A percentile compares a stretch with the other conserved stretches of the same genome.
Evolutionary conservation across 2,329 filamentous ascomycete genomes (phyloP).

Genomic region (Bipolaris oryzae): DNA sequence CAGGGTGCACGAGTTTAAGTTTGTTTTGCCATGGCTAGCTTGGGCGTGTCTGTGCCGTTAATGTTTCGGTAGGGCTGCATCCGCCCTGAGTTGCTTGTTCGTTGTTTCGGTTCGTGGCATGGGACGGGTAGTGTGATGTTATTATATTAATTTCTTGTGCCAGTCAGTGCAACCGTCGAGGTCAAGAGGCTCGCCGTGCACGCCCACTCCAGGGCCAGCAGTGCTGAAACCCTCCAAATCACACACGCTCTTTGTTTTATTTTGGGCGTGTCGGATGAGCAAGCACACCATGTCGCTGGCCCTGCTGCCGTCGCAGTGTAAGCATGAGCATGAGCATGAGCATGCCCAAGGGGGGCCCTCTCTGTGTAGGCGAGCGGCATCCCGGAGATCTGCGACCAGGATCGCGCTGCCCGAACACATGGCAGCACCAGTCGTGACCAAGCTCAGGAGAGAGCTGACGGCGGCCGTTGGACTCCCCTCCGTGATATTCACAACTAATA

Average conservation of each 20-base stretch:
- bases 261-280: no score
- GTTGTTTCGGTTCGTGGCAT: constrained; percentile 2
- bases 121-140: neutral
- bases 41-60: neutral
- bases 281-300: neutral
- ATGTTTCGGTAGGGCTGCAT: neutral
- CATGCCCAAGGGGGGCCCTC: neutral
- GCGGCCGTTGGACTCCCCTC: constrained; percentile 3
- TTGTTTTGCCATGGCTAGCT: neutral
- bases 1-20: neutral
- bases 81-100: neutral
- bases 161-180: constrained; percentile 14
- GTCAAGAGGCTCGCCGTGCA: neutral
- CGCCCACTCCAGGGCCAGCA: neutral
- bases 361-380: constrained; percentile 15
- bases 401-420: constrained; percentile 20
- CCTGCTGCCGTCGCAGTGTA: no score
- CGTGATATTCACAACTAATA: constrained; percentile 16
- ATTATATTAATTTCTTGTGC: constrained; percentile 1
- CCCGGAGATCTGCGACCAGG: constrained; percentile 30
- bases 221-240: neutral
- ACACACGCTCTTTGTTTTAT: neutral
- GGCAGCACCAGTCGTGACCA: constrained; percentile 10
- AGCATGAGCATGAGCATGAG: neutral
- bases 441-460: constrained; percentile 24